Evolutionary conservation across 108 stramenopile genomes (phyloP).

Genomic region (Mediolabrus comicus): DNA sequence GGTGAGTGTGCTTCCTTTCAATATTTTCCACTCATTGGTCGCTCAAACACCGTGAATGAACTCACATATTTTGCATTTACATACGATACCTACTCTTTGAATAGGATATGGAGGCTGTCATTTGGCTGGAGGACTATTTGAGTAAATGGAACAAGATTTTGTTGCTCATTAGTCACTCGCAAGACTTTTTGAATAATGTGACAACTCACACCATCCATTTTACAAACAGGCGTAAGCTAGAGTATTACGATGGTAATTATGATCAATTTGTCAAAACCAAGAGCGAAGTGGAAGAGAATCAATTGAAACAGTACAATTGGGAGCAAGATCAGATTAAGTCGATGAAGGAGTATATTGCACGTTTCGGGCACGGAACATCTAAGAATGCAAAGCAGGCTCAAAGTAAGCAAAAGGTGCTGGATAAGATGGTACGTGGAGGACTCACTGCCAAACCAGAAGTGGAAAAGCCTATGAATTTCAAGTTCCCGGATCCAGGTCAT

Average conservation of each 20-base stretch:
- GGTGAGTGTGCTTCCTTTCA: conserved; percentile 18
- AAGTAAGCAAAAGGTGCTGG: conserved; percentile 73
- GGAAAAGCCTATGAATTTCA: conserved; percentile 94
- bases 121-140: conserved; percentile 97
- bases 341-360: conserved; percentile 98
- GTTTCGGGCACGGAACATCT: conserved; percentile 96
- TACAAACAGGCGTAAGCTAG: conserved; percentile 70
- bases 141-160: conserved; percentile 89
- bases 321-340: conserved; percentile 97
- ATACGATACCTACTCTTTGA: conserved; percentile 22
- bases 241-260: conserved; percentile 97
- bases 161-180: conserved; percentile 84
- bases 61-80: not conserved
- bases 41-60: not conserved
- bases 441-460: conserved; percentile 95
- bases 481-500: conserved; percentile 92
- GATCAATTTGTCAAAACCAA: conserved; percentile 96
- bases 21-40: no score
- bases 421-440: conserved; percentile 96
- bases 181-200: conserved; percentile 96
- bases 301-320: conserved; percentile 97
- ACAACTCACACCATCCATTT: conserved; percentile 98
- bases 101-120: conserved; percentile 98
- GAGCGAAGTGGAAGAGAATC: conserved; percentile 89
- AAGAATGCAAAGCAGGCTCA: conserved; percentile 99